phyloP scores from a whole-genome alignment of 192 early-diverging fungal genomes.

The Podochytrium sp. region DNA sequence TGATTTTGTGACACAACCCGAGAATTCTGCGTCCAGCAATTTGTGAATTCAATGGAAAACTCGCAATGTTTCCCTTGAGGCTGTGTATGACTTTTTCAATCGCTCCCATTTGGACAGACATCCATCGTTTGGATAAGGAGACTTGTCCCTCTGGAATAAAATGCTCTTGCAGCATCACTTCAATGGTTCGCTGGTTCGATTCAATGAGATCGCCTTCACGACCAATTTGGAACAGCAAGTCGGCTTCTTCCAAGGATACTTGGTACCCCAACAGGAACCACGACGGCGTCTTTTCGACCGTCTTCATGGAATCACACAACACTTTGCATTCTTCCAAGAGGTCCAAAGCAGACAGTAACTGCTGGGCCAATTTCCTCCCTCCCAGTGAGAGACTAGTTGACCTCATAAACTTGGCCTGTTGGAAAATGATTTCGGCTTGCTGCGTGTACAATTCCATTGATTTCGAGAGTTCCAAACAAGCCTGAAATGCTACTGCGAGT shows the following conservation, averaged over 20 bases:
- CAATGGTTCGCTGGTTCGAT: conserved; percentile 1
- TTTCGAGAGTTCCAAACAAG: background rate
- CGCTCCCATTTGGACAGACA: background rate
- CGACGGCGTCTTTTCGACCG: background rate
- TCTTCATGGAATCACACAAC: background rate
- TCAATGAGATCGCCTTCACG: background rate
- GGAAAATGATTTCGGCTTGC: background rate
- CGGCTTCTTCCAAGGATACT: background rate
- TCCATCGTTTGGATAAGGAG: background rate
- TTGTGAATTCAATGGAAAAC: background rate
- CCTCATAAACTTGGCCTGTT: conserved; percentile 4
- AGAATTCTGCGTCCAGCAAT: background rate
- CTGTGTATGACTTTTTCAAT: conserved; percentile 3
- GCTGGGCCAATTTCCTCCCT: background rate
- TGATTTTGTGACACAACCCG: conserved; percentile 14
- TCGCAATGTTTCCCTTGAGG: background rate
- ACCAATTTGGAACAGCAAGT: background rate
- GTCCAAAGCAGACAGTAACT: background rate
- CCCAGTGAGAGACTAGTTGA: background rate
- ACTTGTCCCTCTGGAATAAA: conserved; percentile 12
- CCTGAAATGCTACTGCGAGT: background rate
- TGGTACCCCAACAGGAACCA: background rate
- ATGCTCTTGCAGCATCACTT: conserved; percentile 23
- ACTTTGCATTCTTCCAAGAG: conserved; percentile 1
- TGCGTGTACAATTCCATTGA: background rate